Base-by-base conservation (phyloP, 1,284 basidiomycete genomes). In the Neolentinus lepideus region DNA sequence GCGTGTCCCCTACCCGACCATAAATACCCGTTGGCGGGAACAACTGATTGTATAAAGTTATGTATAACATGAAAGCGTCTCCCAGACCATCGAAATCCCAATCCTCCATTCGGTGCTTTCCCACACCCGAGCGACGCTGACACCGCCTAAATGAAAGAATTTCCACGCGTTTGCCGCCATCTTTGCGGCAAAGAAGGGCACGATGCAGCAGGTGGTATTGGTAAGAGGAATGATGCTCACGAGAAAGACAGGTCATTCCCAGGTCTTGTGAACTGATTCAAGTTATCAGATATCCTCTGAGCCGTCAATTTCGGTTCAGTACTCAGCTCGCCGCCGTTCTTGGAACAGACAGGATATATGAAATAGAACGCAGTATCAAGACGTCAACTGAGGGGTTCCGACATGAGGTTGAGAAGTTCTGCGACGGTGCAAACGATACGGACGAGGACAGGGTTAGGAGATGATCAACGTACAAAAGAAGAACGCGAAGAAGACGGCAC, bases 181-280 rank as follows among this genome's bases (percentile, higher is more conserved):
- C 38, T n/a, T 16, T 35, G 33, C 33, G 9, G 38, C 38, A 21
- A 43, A 43, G 38, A 43, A 43, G 38, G 38, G 38, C 38, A 43
- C 38, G 38, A 43, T 43, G 38, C 38, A 43, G 38, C 38, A 43
- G 12, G 38, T 4, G 38, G 6, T 43, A 43, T 43, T 43, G 38
- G 38, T 43, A 43, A 43, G 38, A 21, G 38, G 38, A 43, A 43
- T 43, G 38, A 43, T 43, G 38, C 38, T 43, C 38, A 43, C 38
- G 38, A 43, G 38, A 43, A 43, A 43, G 38, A 43, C 38, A 43
- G 38, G 38, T 43, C 38, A 43, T 43, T 43, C 38, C 38, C 38
- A 43, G 38, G 38, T 43, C 38, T 21, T 43, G 38, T 43, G 38
- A 43, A 21, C 38, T 43, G 38, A 43, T 43, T 16, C 38, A 43